These are phyloP conservation scores for Hydnum rufescens DNA, from an alignment of 768 basidiomycete species.

Conservation along the genomic window DNA sequence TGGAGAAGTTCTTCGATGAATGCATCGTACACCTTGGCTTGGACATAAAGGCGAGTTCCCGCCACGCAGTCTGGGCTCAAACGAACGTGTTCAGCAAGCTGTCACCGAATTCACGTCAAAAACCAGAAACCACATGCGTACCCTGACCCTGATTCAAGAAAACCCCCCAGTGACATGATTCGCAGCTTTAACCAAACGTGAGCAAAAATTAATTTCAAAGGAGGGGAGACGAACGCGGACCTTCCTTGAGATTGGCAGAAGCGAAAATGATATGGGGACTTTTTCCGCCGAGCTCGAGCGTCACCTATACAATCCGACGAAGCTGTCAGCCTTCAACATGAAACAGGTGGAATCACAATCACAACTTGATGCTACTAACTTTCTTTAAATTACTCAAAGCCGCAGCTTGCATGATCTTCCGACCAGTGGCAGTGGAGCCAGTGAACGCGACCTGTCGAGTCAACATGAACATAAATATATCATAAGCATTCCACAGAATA, in stretches of 20 bases:
- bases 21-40: conserved; percentile 71
- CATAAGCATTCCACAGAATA: neutral
- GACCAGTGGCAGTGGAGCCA: conserved; percentile 74
- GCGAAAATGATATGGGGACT: conserved; percentile 79
- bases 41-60: conserved; percentile 77
- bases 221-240: conserved; percentile 16
- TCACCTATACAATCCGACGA: conserved; percentile 30
- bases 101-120: neutral
- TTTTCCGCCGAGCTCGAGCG: conserved; percentile 88
- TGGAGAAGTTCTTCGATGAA: conserved; percentile 47
- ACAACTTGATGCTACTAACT: conserved; percentile 20
- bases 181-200: conserved; percentile 1
- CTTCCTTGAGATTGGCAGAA: conserved; percentile 78
- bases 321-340: neutral
- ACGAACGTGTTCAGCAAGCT: neutral
- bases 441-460: conserved; percentile 63
- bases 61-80: conserved; percentile 52
- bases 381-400: conserved; percentile 91
- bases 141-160: conserved; percentile 21
- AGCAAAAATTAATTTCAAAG: neutral
- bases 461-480: neutral
- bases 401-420: conserved; percentile 80
- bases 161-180: conserved; percentile 12
- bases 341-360: conserved; percentile 7
- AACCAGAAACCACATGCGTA: neutral